Conservation (phyloP, 2,329 filamentous ascomycete species). For the Cladorrhinum sp. region DNA sequence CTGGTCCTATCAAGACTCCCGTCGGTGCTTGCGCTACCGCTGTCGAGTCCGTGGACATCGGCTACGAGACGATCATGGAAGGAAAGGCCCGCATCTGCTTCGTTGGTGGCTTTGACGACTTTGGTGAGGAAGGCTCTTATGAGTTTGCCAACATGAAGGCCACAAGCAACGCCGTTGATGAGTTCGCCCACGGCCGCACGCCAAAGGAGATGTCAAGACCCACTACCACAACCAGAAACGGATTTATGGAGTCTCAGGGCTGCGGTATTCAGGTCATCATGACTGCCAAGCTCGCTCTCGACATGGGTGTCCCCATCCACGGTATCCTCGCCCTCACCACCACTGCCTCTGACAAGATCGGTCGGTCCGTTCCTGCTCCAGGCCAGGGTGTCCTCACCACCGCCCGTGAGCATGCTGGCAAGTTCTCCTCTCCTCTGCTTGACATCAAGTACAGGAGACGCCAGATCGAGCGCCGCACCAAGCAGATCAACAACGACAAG, state of each 20-base stretch:
- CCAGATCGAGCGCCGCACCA: constrained; percentile 90
- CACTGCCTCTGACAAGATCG: constrained; percentile 98
- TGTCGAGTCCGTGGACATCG: constrained; percentile 95
- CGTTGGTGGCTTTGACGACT: constrained; percentile 98
- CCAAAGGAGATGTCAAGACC: constrained; percentile 97
- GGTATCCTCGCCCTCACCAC: constrained; percentile 90
- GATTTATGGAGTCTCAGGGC: constrained; percentile 99
- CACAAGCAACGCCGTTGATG: constrained; percentile 95
- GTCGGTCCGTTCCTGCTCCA: constrained; percentile 91
- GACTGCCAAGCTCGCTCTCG: constrained; percentile 90
- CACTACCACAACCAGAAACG: constrained; percentile 92
- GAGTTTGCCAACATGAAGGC: constrained; percentile 99
- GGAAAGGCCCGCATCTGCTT: constrained; percentile 97
- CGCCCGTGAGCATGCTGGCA: constrained; percentile 84
- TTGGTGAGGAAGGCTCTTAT: constrained; percentile 98
- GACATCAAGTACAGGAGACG: constrained; percentile 97
- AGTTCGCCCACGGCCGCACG: constrained; percentile 91
- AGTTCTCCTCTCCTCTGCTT: constrained; percentile 90
- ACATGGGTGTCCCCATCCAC: constrained; percentile 98
- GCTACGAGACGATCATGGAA: constrained; percentile 97
- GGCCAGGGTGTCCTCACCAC: constrained; percentile 96
- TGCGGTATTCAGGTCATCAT: constrained; percentile 98
- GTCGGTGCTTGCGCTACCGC: constrained; percentile 96
- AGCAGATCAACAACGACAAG: constrained; percentile 94
- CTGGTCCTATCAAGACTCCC: constrained; percentile 96